A percentile compares a stretch with the other conserved stretches of the same genome.
These are phyloP conservation scores for Nowakowskiella sp. DNA, from an alignment of 192 early-diverging fungal species.

Conservation along the genomic window DNA sequence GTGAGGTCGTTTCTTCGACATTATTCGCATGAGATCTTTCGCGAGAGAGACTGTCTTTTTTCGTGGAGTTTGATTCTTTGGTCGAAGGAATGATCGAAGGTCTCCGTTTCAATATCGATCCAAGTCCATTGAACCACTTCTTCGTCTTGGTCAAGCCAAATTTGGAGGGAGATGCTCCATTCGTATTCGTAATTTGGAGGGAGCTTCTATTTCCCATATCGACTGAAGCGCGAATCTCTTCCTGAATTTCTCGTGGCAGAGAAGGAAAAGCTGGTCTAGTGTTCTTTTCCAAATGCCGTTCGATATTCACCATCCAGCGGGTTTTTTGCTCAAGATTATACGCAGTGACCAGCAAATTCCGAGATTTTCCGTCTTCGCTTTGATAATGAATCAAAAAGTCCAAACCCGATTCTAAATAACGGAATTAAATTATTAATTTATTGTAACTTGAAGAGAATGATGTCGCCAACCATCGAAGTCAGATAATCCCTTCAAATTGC, in stretches of 20 bases:
- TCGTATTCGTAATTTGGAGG: no score
- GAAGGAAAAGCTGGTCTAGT: neutral
- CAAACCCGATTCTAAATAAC: slow-evolving; percentile 6
- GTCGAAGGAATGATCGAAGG: no score
- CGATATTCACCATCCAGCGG: neutral
- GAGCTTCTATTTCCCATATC: no score
- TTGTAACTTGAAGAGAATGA: neutral
- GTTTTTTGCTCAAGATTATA: slow-evolving; percentile 24
- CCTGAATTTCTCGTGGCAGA: slow-evolving; percentile 3
- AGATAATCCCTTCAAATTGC: neutral
- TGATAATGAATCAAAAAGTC: slow-evolving; percentile 19
- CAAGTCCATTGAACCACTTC: no score
- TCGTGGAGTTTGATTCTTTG: no score
- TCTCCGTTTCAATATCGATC: no score
- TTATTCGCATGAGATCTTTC: no score
- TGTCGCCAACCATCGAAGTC: neutral
- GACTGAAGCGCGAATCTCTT: slow-evolving; percentile 7
- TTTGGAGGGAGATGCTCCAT: no score
- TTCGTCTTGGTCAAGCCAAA: no score
- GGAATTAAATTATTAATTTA: neutral
- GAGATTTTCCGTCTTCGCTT: slow-evolving; percentile 13
- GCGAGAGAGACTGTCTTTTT: no score
- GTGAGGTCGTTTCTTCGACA: no score
- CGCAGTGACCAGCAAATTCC: slow-evolving; percentile 15
- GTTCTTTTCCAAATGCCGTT: neutral